Evolutionary conservation across 257 asterid species (phyloP).

Genomic region (Salvia hispanica): DNA sequence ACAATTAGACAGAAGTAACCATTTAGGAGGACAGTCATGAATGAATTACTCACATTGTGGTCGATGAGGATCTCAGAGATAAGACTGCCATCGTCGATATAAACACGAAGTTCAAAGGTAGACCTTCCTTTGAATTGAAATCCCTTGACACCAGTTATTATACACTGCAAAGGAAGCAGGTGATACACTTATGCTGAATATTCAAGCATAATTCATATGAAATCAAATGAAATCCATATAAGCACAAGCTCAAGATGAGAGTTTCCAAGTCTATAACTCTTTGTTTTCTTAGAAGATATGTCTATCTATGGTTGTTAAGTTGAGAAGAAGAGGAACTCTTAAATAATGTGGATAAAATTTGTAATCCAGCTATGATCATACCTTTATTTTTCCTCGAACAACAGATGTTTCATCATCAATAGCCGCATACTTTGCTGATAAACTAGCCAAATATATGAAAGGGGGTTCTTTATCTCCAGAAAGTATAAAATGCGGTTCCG

Average conservation of each 20-base stretch:
- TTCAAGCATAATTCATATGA: background rate
- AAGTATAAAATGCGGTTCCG: slow-evolving; percentile 50
- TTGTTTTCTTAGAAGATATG: too few species aligned
- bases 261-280: background rate
- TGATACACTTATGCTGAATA: slow-evolving; percentile 15
- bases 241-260: slow-evolving; percentile 11
- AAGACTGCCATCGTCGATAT: slow-evolving; percentile 94
- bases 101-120: slow-evolving; percentile 72
- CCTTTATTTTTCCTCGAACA: slow-evolving; percentile 88
- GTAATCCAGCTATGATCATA: slow-evolving; percentile 23
- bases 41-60: slow-evolving; percentile 60
- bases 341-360: slow-evolving; percentile 6
- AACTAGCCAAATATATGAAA: slow-evolving; percentile 83
- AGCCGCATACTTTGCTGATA: slow-evolving; percentile 63
- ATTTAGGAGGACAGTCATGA: slow-evolving; percentile 22
- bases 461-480: slow-evolving; percentile 64
- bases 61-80: slow-evolving; percentile 76
- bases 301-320: background rate
- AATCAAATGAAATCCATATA: slow-evolving; percentile 11
- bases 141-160: slow-evolving; percentile 78
- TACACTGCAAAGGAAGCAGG: slow-evolving; percentile 57
- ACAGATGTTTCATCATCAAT: slow-evolving; percentile 39
- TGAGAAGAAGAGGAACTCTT: background rate
- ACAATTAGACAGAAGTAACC: slow-evolving; percentile 25
- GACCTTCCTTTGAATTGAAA: slow-evolving; percentile 61